These are phyloP conservation scores for Oryza meyeriana DNA, from an alignment of 176 grass and related monocot species.

Conservation along the genomic window DNA sequence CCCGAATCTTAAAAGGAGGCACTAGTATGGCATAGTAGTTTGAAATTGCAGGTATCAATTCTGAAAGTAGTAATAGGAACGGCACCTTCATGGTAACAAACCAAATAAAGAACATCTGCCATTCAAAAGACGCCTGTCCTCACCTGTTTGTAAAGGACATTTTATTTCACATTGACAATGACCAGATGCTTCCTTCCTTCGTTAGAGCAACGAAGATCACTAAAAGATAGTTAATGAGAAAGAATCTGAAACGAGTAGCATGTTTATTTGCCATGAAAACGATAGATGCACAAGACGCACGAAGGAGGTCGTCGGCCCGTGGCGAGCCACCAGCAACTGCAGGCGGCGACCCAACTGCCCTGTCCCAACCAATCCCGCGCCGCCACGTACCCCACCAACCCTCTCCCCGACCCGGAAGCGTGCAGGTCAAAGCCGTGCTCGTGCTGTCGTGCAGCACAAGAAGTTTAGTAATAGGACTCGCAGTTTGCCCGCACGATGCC, in stretches of 20 bases:
- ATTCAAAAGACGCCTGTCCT: not conserved
- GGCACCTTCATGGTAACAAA: not conserved
- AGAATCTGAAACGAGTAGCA: not conserved
- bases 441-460: not conserved
- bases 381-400: not conserved
- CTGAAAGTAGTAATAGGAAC: not conserved
- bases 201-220: not conserved
- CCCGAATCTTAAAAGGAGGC: no score
- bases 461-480: not conserved
- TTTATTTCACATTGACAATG: not conserved
- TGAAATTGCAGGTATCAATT: not conserved
- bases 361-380: not conserved
- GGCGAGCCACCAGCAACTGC: not conserved
- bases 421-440: slow-evolving; percentile 3
- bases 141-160: not conserved
- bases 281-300: not conserved
- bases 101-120: not conserved
- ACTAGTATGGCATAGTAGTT: not conserved
- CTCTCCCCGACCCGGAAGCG: not conserved
- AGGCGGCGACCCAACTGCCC: not conserved
- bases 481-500: not conserved
- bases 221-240: not conserved
- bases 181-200: not conserved
- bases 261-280: not conserved
- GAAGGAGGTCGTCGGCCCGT: not conserved